Evolutionary conservation across 805 yeast species (phyloP).

Genomic region (Saccharomyces kudriavzevii): DNA sequence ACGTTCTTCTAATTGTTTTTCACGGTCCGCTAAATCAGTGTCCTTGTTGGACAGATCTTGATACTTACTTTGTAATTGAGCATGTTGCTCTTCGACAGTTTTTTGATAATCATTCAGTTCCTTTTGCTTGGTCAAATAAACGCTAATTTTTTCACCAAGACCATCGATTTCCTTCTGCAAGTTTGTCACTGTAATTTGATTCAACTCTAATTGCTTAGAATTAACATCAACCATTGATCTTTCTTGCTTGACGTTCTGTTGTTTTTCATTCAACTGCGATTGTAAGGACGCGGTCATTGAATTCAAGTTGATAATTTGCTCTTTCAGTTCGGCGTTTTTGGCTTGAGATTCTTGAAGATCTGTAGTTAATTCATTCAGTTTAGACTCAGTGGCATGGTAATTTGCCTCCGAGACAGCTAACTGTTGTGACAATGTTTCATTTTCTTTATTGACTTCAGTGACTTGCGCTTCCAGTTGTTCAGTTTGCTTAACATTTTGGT

Average conservation of each 20-base stretch:
- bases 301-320: conserved; percentile 56
- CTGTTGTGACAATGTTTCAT: conserved; percentile 62
- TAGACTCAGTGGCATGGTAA: conserved; percentile 58
- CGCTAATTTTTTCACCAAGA: conserved; percentile 23
- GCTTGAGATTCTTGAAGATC: conserved; percentile 61
- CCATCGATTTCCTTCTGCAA: conserved; percentile 37
- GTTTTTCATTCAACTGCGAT: conserved; percentile 44
- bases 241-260: conserved; percentile 52
- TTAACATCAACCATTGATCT: conserved; percentile 56
- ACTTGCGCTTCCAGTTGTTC: conserved; percentile 61
- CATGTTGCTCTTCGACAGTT: conserved; percentile 31
- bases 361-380: conserved; percentile 52
- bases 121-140: conserved; percentile 24
- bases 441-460: conserved; percentile 52
- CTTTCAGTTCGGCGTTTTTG: conserved; percentile 57
- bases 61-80: conserved; percentile 26
- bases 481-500: conserved; percentile 69
- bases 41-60: conserved; percentile 32
- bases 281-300: conserved; percentile 57
- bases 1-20: conserved; percentile 30
- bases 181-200: conserved; percentile 42
- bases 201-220: conserved; percentile 59
- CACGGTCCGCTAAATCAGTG: conserved; percentile 29
- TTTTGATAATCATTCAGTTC: conserved; percentile 36
- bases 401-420: conserved; percentile 72